Evolutionary conservation across 192 early-diverging fungal species (phyloP).

Genomic region (Coemansia pectinata): DNA sequence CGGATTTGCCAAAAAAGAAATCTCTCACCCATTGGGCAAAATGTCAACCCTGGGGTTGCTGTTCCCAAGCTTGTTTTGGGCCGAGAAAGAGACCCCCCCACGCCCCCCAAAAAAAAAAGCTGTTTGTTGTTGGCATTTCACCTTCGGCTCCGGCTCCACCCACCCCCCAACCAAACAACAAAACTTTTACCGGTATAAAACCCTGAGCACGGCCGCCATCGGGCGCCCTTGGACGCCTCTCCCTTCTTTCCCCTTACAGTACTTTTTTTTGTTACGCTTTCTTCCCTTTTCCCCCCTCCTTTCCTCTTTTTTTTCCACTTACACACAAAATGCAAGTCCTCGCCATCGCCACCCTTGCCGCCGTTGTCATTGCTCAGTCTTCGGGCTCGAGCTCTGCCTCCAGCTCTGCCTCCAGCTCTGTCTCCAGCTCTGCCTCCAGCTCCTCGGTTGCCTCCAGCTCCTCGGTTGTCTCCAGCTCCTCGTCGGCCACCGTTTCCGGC

Average conservation of each 20-base stretch:
- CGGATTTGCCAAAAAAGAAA: not conserved
- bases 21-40: not conserved
- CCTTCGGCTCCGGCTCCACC: not conserved
- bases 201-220: not conserved
- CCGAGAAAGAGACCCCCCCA: too few relatives aligned
- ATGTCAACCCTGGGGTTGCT: not conserved
- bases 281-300: not conserved
- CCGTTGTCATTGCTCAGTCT: slow-evolving; percentile 30
- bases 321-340: slow-evolving; percentile 43
- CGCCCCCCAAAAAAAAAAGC: not conserved
- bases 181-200: not conserved
- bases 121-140: not conserved
- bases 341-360: slow-evolving; percentile 30
- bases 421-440: not conserved
- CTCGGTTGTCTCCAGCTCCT: not conserved
- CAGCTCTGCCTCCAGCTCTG: not conserved
- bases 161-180: not conserved
- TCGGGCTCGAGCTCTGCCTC: not conserved
- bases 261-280: slow-evolving; percentile 1
- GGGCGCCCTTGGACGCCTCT: not conserved
- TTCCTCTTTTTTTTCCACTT: not conserved
- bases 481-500: not conserved
- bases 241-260: not conserved
- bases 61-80: too few relatives aligned
- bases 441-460: not conserved